Evolutionary conservation across 306 rosid genomes (phyloP).

Genomic region (Prunus mira): DNA sequence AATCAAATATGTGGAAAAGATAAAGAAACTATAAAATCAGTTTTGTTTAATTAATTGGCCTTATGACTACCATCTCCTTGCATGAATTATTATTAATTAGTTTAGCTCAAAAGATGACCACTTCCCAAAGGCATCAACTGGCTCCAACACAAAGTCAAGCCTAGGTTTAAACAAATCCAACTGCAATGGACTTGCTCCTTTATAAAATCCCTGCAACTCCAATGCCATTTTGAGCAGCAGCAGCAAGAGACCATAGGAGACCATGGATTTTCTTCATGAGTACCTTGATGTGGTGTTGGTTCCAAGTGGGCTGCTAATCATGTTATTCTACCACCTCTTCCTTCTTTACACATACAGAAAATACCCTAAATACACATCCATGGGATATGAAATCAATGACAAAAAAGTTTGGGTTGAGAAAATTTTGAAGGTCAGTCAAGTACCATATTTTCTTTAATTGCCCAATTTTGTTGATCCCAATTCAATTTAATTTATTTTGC

Average conservation of each 20-base stretch:
- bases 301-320: constrained; percentile 62
- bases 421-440: constrained; percentile 63
- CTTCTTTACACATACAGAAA: constrained; percentile 57
- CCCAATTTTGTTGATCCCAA: no score
- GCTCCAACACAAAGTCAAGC: no score
- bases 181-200: not conserved
- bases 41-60: no score
- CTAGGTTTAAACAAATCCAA: not conserved
- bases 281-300: constrained; percentile 67
- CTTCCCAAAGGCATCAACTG: no score
- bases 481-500: not conserved
- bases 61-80: no score
- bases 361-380: constrained; percentile 59
- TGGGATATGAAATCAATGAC: constrained; percentile 74
- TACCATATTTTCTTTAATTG: not conserved
- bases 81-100: no score
- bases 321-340: constrained; percentile 62
- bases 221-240: no score
- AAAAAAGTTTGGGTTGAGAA: constrained; percentile 68
- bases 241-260: not conserved
- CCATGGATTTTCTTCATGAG: constrained; percentile 50
- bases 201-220: not conserved
- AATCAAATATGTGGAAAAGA: no score
- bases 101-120: no score
- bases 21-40: no score